Percentiles rank a stretch among this genome's conserved stretches.
Evolutionary conservation across 2,329 filamentous ascomycete genomes (phyloP).

Genomic region (Ceratocystiopsis brevicomis): DNA sequence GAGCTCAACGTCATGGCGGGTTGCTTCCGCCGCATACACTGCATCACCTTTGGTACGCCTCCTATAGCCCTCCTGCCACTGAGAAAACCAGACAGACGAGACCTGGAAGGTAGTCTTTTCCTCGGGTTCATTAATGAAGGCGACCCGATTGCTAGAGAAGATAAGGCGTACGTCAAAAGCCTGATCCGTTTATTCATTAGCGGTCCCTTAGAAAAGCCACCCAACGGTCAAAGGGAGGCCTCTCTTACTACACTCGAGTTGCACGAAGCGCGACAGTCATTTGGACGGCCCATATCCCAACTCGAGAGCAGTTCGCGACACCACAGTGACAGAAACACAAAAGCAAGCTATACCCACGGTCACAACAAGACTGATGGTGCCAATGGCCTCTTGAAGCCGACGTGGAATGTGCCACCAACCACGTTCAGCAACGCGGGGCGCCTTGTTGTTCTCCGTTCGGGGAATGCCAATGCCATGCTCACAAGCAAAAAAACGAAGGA

Average conservation of each 20-base stretch:
- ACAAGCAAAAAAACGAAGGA: conserved; percentile 28
- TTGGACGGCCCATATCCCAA: no score
- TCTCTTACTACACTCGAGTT: no score
- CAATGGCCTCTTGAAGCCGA: conserved; percentile 14
- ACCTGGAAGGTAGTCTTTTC: conserved; percentile 50
- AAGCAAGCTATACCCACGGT: no score
- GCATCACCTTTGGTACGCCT: conserved; percentile 69
- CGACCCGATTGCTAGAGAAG: conserved; percentile 60
- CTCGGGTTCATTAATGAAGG: conserved; percentile 71
- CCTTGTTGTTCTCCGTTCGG: conserved; percentile 45
- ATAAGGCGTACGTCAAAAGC: conserved; percentile 55
- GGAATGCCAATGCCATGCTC: conserved; percentile 18
- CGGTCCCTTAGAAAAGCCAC: conserved; percentile 11
- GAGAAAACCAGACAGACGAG: conserved; percentile 30
- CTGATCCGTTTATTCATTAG: conserved; percentile 52
- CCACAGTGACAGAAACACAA: no score
- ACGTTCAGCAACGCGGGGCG: conserved; percentile 52
- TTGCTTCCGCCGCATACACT: conserved; percentile 64
- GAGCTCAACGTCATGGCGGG: conserved; percentile 51
- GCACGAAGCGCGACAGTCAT: no score
- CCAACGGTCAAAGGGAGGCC: no score
- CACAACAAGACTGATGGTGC: no score
- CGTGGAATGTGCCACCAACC: conserved; percentile 47
- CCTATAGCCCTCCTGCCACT: conserved; percentile 57
- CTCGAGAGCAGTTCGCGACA: no score